phyloP scores from a whole-genome alignment of 2,329 filamentous ascomycete species.

The Aspergillus sp. region DNA sequence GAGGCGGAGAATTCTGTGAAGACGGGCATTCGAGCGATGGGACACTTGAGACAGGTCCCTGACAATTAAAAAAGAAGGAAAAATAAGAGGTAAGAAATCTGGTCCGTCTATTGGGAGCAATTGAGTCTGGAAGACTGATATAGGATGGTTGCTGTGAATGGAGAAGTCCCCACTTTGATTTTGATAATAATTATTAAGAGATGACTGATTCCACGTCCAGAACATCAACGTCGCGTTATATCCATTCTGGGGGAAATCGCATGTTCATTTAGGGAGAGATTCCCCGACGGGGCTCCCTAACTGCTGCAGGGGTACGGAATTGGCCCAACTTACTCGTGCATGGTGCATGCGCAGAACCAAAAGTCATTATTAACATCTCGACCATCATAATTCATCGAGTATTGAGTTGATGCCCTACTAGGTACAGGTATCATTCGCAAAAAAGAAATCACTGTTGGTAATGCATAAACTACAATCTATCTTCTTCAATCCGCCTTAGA shows the following conservation, averaged over 20 bases:
- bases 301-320: background rate
- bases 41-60: background rate
- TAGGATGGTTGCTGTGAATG: background rate
- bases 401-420: too few relatives aligned
- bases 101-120: background rate
- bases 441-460: too few relatives aligned
- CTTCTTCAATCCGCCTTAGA: too few relatives aligned
- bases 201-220: slow-evolving; percentile 3
- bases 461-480: too few relatives aligned
- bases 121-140: background rate
- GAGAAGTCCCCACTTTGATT: slow-evolving; percentile 3
- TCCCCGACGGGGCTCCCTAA: background rate
- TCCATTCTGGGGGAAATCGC: background rate
- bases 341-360: too few relatives aligned
- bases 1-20: slow-evolving; percentile 37
- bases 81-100: background rate
- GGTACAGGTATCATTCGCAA: too few relatives aligned
- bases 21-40: slow-evolving; percentile 35
- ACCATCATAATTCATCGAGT: too few relatives aligned
- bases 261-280: background rate
- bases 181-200: slow-evolving; percentile 5
- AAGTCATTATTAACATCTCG: too few relatives aligned
- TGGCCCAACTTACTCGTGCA: background rate
- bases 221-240: background rate
- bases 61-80: background rate